Evolutionary conservation across 31 red algal genomes (phyloP), one percentile per base, ranked within the genome.

Genomic region (Bonnemaisonia californica): DNA sequence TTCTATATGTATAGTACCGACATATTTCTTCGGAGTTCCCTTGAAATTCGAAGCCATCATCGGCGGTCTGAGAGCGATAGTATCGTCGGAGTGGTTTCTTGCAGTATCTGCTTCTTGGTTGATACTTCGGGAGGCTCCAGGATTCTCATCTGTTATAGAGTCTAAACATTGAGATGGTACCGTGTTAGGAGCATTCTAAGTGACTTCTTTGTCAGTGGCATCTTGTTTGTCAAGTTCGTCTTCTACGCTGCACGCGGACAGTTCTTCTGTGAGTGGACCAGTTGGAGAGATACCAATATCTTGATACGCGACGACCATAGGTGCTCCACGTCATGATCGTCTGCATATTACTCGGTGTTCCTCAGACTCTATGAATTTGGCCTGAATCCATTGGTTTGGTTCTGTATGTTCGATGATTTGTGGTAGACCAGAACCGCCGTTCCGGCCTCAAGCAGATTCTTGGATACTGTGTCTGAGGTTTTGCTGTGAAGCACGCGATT

Each of bases 321-420:
- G 76, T 21, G 60, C 30, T 12, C 58, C 57, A 28, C 45, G 21
- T 13, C 29, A 12, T 9, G 60, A 66, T 35, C 21, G 4, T 11
- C 76, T 7, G 41, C 76, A 80, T 36, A 67, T 63, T 7, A 63
- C 60, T 8, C 33, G 19, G 29, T 39, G 35, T 41, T 27, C 56
- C 4, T 19, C 29, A 18, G 76, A 57, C 36, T 80, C 58, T 21
- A 67, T 5, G 21, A 80, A 30, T 34, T 18, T 67, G 18, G 30
- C 59, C 26, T 21, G 18, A 4, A 80, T 37, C 31, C 29, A 63
- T n/a, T 38, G 26, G 19, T 5, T 11, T 67, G 23, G 57, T 21
- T 80, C 76, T 7, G 26, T 80, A 4, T 80, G 76, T 77, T 77
- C 16, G 0, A 59, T 22, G 72, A 0, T 7, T 77, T 59, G 28